Evolutionary conservation across 495 filamentous ascomycete genomes (phyloP), one percentile per base, ranked within the genome.

Genomic region (Penicillium bialowiezense): DNA sequence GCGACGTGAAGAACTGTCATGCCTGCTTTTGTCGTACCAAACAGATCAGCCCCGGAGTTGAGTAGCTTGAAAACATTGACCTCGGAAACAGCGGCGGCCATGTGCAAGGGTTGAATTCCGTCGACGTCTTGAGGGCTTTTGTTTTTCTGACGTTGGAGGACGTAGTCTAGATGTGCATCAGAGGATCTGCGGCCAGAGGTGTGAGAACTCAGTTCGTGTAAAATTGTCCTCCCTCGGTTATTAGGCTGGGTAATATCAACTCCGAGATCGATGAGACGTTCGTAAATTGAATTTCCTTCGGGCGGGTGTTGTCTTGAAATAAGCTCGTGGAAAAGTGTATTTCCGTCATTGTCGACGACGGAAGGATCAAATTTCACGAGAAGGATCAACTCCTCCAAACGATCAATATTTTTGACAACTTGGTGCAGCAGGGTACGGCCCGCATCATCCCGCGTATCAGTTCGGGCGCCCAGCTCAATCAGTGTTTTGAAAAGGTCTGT

Each of bases 1-100:
- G 58, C 54, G 44, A 54, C 18, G 49, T 58, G 58, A 23, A 61
- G 51, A 8, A 47, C 51, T 13, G 54, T 52, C 44, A 54, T 52
- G n/a, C 51, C 48, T 36, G 58, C 54, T n/a, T 55, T 19, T 3
- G 54, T 58, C 8, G 24, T 15, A 17, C 17, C 41, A 12, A 51
- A 45, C 18, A 40, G 32, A 17, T 61, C 32, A 3, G 51, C 58
- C 8, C 58, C 55, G 14, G 55, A 21, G 19, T 52, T 28, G 29
- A 61, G 51, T 41, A 58, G 58, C 31, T 49, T 52, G 31, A 45
- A 38, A 34, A 58, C 40, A 40, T 43, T 50, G 17, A 3, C 21
- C 18, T 51, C 54, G 28, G 53, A 60, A 5, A 60, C 37, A n/a
- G 57, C 40, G 7, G 53, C 57, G 4, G 57, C 53, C 18, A 60